Evolutionary conservation across 148 eudicot genomes (phyloP).

Genomic region (Diospyros kaki): DNA sequence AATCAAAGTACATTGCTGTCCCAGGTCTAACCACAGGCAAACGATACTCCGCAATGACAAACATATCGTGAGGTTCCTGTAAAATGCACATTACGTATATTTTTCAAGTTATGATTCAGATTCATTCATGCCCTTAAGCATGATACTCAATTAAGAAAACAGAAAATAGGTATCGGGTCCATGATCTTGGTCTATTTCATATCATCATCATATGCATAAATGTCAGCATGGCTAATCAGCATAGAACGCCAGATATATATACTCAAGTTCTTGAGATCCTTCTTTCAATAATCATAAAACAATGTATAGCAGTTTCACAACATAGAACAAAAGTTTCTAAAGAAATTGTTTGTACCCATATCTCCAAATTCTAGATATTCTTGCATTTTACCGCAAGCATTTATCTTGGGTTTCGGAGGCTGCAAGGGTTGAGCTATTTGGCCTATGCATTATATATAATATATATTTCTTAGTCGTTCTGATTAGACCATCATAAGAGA

Average conservation of each 20-base stretch:
- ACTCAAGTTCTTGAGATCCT: neutral
- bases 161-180: neutral
- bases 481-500: neutral
- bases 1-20: conserved; percentile 86
- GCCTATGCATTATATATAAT: too few relatives aligned
- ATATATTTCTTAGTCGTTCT: too few relatives aligned
- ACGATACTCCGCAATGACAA: conserved; percentile 70
- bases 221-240: neutral
- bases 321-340: neutral
- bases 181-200: neutral
- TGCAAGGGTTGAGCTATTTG: too few relatives aligned
- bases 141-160: neutral
- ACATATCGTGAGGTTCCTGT: conserved; percentile 80
- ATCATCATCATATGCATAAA: neutral
- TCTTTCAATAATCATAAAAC: neutral
- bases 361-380: neutral
- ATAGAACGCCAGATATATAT: neutral
- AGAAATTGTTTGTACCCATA: too few relatives aligned
- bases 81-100: neutral
- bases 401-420: neutral
- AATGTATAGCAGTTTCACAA: neutral
- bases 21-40: conserved; percentile 82
- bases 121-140: neutral
- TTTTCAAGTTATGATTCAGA: neutral
- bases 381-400: too few relatives aligned